phyloP scores from a whole-genome alignment of 1,284 basidiomycete genomes.

The Pascua guehoae region DNA sequence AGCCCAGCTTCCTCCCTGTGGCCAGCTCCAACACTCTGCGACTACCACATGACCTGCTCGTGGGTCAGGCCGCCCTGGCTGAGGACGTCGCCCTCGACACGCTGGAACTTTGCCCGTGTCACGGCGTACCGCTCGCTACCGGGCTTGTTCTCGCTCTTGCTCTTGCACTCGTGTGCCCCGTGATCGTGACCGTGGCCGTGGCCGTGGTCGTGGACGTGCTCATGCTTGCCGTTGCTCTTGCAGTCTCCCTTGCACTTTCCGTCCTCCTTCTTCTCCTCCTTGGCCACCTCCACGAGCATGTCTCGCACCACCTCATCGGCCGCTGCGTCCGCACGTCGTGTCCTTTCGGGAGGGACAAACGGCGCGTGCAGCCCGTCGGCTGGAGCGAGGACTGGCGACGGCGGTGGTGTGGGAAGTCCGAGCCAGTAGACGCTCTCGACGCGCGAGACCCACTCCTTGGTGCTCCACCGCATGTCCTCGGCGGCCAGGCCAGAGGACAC shows the following conservation, averaged over 20 bases:
- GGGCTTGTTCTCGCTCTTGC: not conserved
- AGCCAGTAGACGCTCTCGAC: slow-evolving; percentile 77
- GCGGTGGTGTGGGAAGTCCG: slow-evolving; percentile 56
- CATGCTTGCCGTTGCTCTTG: no score
- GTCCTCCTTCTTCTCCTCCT: not conserved
- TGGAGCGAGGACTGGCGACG: slow-evolving; percentile 44
- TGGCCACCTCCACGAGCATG: slow-evolving; percentile 49
- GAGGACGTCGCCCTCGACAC: slow-evolving; percentile 80
- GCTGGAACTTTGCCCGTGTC: slow-evolving; percentile 79
- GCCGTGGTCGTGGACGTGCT: no score
- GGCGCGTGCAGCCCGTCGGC: not conserved
- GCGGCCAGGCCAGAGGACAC: slow-evolving; percentile 31
- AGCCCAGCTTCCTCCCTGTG: no score
- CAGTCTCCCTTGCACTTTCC: no score
- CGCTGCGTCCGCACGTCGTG: slow-evolving; percentile 50
- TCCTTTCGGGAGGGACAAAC: slow-evolving; percentile 2
- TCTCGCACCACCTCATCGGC: slow-evolving; percentile 52
- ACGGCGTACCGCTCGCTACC: slow-evolving; percentile 47
- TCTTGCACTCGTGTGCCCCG: slow-evolving; percentile 36
- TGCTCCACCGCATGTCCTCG: slow-evolving; percentile 50
- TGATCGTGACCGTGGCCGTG: not conserved
- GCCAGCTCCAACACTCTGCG: not conserved
- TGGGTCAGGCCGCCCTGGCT: slow-evolving; percentile 51
- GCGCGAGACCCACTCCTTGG: slow-evolving; percentile 68
- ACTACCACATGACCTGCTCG: slow-evolving; percentile 79